A percentile compares a stretch with the other conserved stretches of the same genome.
These are phyloP conservation scores for Zygosaccharomyces siamensis DNA, from an alignment of 805 yeast species.

Conservation along the genomic window DNA sequence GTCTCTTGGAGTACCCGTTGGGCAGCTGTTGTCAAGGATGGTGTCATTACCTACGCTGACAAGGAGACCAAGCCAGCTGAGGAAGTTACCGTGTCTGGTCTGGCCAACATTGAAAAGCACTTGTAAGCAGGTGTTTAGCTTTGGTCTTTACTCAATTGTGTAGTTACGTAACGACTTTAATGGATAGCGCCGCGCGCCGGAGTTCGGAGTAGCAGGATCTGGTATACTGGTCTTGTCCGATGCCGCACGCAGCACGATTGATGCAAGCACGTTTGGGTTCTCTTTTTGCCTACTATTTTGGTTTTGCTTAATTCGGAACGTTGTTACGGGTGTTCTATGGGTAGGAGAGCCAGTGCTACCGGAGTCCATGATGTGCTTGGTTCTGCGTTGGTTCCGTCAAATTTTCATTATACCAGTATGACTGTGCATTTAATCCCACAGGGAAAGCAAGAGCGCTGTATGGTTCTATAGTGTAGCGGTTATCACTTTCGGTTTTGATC, in stretches of 20 bases:
- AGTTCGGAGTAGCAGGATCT: not conserved
- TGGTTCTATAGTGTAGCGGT: slow-evolving; percentile 58
- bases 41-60: slow-evolving; percentile 46
- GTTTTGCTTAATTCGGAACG: no score
- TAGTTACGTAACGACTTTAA: not conserved
- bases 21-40: slow-evolving; percentile 63
- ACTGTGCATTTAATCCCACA: no score
- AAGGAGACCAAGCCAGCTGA: slow-evolving; percentile 35
- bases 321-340: no score
- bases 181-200: not conserved
- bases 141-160: not conserved
- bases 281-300: no score
- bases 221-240: no score
- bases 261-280: no score
- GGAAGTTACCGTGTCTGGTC: slow-evolving; percentile 37
- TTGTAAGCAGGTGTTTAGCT: slow-evolving; percentile 17
- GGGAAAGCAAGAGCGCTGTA: not conserved
- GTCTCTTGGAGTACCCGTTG: slow-evolving; percentile 66
- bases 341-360: no score
- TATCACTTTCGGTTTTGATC: slow-evolving; percentile 59
- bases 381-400: no score
- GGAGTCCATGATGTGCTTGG: no score
- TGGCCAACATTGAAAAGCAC: slow-evolving; percentile 32
- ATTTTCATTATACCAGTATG: no score
- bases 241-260: no score